Evolutionary conservation across 169 alveolate genomes (phyloP).

Genomic region (Plasmodium fragile): DNA sequence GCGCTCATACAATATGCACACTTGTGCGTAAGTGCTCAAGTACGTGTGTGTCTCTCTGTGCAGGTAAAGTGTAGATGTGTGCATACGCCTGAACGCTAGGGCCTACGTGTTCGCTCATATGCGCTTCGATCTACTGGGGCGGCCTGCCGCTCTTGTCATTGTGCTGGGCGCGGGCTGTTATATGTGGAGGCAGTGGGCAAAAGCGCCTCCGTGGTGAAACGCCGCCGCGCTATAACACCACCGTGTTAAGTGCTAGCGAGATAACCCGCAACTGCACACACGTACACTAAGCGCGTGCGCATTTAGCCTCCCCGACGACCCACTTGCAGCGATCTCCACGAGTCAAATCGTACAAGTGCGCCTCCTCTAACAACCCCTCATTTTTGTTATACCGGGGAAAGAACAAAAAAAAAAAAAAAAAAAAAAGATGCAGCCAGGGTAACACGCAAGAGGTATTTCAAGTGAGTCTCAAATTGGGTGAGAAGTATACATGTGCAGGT

Average conservation of each 20-base stretch:
- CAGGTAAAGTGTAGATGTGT: neutral
- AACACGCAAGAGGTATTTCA: neutral
- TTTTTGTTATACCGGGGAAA: neutral
- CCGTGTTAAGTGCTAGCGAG: neutral
- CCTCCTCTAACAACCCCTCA: neutral
- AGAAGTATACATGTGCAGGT: neutral
- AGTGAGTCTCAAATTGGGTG: neutral
- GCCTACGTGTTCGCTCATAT: neutral
- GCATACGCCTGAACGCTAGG: neutral
- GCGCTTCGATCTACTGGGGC: neutral
- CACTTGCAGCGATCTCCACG: neutral
- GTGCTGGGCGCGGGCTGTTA: neutral
- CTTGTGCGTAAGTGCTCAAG: neutral
- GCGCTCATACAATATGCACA: neutral
- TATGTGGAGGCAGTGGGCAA: neutral
- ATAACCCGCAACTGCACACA: neutral
- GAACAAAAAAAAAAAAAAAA: neutral
- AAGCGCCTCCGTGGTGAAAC: neutral
- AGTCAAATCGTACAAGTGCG: neutral
- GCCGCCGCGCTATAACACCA: neutral
- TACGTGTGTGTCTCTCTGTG: neutral
- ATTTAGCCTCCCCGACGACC: neutral
- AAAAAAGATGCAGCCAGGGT: neutral
- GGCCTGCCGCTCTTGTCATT: neutral
- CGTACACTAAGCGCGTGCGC: neutral